Conservation (phyloP, 2,329 filamentous ascomycete genomes). For the Colletotrichum sidae region DNA sequence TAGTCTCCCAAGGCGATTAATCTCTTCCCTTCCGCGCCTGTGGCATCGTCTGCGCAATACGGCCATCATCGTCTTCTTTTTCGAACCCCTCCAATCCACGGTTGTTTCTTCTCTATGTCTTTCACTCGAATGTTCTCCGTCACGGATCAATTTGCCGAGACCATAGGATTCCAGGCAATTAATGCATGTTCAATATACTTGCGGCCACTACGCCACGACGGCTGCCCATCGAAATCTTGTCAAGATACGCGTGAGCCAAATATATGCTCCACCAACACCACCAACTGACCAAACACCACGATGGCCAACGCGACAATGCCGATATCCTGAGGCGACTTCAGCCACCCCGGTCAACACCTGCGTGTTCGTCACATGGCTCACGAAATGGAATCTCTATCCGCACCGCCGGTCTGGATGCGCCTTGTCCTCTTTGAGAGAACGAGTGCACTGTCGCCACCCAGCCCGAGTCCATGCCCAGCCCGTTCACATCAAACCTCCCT, state of each 20-base stretch:
- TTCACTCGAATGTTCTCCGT: slow-evolving; percentile 2
- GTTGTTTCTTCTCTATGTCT: slow-evolving; percentile 32
- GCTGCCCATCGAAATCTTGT: background rate
- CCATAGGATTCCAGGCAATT: slow-evolving; percentile 10
- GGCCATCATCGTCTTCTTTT: slow-evolving; percentile 11
- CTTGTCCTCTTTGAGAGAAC: slow-evolving; percentile 9
- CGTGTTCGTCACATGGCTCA: slow-evolving; percentile 11
- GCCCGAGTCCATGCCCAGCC: slow-evolving; percentile 1
- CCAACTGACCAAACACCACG: no score
- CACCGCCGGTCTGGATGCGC: slow-evolving; percentile 8
- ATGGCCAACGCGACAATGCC: no score
- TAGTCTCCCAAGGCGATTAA: slow-evolving; percentile 22
- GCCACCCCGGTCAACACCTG: no score
- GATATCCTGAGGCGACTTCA: no score
- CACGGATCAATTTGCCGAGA: slow-evolving; percentile 28
- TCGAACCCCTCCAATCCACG: slow-evolving; percentile 16
- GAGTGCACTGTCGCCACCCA: slow-evolving; percentile 7
- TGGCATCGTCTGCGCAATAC: slow-evolving; percentile 11
- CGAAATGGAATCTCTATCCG: background rate
- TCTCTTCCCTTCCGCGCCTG: slow-evolving; percentile 26
- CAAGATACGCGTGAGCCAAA: slow-evolving; percentile 16
- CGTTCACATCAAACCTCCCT: slow-evolving; percentile 16
- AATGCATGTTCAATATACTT: slow-evolving; percentile 23
- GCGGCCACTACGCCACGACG: slow-evolving; percentile 10
- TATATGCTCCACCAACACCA: no score